These are phyloP conservation scores for Ilyonectria destructans DNA, from an alignment of 2,329 filamentous ascomycete species.

Conservation along the genomic window DNA sequence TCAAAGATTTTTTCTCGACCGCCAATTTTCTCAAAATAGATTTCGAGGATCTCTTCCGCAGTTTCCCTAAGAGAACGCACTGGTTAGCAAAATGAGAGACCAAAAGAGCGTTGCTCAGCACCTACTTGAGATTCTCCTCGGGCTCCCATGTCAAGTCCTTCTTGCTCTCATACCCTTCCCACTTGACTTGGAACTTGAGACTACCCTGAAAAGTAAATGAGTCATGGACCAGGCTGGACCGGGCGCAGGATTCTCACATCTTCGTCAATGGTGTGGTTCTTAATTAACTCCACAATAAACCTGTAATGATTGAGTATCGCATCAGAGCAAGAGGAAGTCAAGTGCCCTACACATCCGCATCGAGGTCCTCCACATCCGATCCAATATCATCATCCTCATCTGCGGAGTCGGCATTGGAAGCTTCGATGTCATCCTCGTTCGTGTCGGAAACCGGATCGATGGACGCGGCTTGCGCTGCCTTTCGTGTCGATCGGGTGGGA, in stretches of 20 bases:
- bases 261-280: constrained; percentile 74
- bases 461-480: constrained; percentile 41
- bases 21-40: constrained; percentile 76
- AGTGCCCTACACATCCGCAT: constrained; percentile 62
- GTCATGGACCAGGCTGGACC: neutral
- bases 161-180: constrained; percentile 83
- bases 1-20: constrained; percentile 73
- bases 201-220: constrained; percentile 57
- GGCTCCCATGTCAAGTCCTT: constrained; percentile 85
- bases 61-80: constrained; percentile 62
- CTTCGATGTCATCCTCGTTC: constrained; percentile 50
- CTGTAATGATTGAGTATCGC: constrained; percentile 58
- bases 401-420: constrained; percentile 43
- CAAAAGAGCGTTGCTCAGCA: neutral
- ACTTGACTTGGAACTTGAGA: constrained; percentile 81
- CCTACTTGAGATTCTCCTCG: constrained; percentile 72
- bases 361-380: constrained; percentile 52
- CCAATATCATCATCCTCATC: constrained; percentile 56
- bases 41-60: constrained; percentile 73
- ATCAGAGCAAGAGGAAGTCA: constrained; percentile 37
- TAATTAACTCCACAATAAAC: constrained; percentile 83
- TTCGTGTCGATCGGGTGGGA: constrained; percentile 45
- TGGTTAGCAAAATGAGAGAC: constrained; percentile 8
- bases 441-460: constrained; percentile 32
- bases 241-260: constrained; percentile 59